Base-by-base conservation (phyloP, 108 stramenopile species). In the Epipyxis sp. region DNA sequence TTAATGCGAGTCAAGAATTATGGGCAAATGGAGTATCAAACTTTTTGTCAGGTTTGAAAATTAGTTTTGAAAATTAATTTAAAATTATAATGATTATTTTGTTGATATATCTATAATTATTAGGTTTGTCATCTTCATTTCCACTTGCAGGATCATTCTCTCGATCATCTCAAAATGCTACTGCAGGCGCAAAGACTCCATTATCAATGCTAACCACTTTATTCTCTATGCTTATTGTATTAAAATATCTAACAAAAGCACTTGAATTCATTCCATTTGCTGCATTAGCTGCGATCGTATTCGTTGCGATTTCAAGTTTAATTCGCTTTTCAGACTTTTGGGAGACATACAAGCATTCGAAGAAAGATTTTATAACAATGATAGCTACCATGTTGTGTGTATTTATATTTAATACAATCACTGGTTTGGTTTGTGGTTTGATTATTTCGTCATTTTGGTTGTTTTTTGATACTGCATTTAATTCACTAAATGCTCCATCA, bases 111-210 rank as follows among this genome's bases (percentile, higher is more conserved):
- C n/a, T n/a, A n/a, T n/a, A n/a, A n/a, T n/a, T n/a, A n/a, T n/a
- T n/a, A n/a, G n/a, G n/a, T 37, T n/a, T 77, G 59, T 39, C 59
- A 37, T 58, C 78, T 44, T 65, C 69, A 27, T 68, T 69, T 69
- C 67, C 67, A 40, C 68, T 79, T 44, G 69, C 78, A 6, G 78
- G 78, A 10, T 79, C 67, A 35, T 79, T 68, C 69, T 68, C 68
- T 43, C 44, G 71, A 30, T 74, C 71, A 29, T 46, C 71, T 29
- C 34, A 43, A 6, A 74, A 74, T 42, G n/a, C 16, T 10, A 6
- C 71, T 20, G 44, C 46, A 39, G 71, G 71, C 43, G 71, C 71
- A 54, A 46, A 27, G 44, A 74, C 71, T 10, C 71, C 71, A 54
- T 10, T 74, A 10, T 74, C 71, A 3, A 57, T 30, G 20, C 10